phyloP scores from a whole-genome alignment of 805 yeast genomes.

The Lipomyces spencermartinsiae region DNA sequence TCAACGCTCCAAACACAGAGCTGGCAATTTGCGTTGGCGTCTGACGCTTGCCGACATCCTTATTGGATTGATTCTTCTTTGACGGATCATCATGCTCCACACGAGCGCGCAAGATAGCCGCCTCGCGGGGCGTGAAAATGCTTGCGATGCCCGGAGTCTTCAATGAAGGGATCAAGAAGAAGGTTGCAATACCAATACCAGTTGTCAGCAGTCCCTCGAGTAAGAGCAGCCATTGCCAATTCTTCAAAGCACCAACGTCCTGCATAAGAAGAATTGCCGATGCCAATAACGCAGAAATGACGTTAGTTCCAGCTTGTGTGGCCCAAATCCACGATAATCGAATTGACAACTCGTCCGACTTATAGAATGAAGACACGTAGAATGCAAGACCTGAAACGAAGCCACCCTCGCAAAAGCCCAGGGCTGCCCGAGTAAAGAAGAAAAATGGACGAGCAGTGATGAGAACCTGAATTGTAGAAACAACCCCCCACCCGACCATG shows the following conservation, averaged over 20 bases:
- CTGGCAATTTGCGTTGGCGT: constrained; percentile 50
- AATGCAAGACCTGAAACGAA: constrained; percentile 68
- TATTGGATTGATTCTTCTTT: constrained; percentile 26
- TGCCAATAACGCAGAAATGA: constrained; percentile 56
- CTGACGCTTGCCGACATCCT: constrained; percentile 53
- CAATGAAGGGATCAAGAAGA: constrained; percentile 43
- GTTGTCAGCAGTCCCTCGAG: constrained; percentile 63
- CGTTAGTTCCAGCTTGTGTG: constrained; percentile 57
- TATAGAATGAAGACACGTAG: constrained; percentile 73
- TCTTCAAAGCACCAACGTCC: constrained; percentile 47
- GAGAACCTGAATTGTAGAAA: constrained; percentile 58
- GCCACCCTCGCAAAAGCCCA: constrained; percentile 70
- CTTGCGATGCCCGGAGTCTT: constrained; percentile 23
- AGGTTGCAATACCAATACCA: constrained; percentile 56
- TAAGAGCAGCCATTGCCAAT: constrained; percentile 70
- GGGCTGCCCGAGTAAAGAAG: constrained; percentile 55
- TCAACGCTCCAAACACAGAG: constrained; percentile 45
- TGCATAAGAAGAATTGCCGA: constrained; percentile 60
- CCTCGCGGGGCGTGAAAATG: constrained; percentile 30
- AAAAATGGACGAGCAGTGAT: constrained; percentile 51
- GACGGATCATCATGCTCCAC: constrained; percentile 34
- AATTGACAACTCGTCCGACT: constrained; percentile 60
- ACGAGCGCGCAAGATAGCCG: constrained; percentile 32
- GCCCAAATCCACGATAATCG: constrained; percentile 68
- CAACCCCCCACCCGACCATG: constrained; percentile 63